A percentile compares a stretch with the other conserved stretches of the same genome.
These are phyloP conservation scores for Ligustrum vulgare DNA, from an alignment of 257 asterid genomes.

Conservation along the genomic window DNA sequence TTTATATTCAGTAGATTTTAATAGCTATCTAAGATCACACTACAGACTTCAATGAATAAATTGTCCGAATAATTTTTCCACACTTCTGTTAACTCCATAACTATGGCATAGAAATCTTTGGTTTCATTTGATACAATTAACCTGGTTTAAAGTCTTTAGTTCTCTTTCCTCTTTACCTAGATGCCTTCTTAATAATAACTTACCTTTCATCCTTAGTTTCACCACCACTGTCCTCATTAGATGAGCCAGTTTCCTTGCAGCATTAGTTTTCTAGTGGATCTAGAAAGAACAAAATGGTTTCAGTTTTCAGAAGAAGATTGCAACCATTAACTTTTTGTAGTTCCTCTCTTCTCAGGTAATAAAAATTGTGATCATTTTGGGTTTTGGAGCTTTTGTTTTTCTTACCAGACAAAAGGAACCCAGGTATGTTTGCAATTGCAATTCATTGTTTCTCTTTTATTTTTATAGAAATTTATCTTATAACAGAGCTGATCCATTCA, in stretches of 20 bases:
- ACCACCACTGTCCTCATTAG: background rate
- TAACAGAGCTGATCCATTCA: background rate
- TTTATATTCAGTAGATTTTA: background rate
- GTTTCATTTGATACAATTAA: background rate
- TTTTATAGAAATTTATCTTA: background rate
- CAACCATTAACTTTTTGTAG: background rate
- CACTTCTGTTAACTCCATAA: background rate
- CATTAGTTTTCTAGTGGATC: too few relatives aligned
- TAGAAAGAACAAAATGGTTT: background rate
- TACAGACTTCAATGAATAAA: background rate
- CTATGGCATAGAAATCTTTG: background rate
- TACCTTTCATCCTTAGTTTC: background rate
- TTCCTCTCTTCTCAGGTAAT: slow-evolving; percentile 47
- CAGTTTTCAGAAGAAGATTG: background rate
- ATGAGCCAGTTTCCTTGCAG: too few relatives aligned
- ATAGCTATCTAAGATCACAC: background rate
- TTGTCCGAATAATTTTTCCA: background rate
- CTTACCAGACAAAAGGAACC: slow-evolving; percentile 83
- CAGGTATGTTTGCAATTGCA: slow-evolving; percentile 30
- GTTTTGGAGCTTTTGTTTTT: slow-evolving; percentile 78
- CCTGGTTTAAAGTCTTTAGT: background rate
- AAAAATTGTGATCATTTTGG: slow-evolving; percentile 62
- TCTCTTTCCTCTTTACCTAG: background rate
- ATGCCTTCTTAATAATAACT: background rate
- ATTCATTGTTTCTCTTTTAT: background rate